Conservation (phyloP, 2,329 filamentous ascomycete genomes). For the Alternaria panax region DNA sequence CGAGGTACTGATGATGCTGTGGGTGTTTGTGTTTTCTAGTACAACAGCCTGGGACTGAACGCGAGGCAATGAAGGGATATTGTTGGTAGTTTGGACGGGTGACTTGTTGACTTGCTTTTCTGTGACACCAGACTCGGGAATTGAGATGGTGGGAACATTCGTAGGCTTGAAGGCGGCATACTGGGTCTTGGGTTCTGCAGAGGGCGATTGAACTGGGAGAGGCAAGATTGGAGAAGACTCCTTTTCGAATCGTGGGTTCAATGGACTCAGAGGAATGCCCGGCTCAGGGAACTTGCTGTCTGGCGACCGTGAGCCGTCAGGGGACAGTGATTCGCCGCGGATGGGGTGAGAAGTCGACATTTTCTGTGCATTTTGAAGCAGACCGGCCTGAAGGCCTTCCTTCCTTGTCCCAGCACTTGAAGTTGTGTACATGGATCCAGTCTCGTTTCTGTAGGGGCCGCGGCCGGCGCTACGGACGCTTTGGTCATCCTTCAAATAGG, state of each 20-base stretch:
- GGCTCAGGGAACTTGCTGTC: constrained; percentile 49
- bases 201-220: constrained; percentile 20
- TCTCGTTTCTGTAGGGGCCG: constrained; percentile 43
- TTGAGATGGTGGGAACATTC: constrained; percentile 33
- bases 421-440: constrained; percentile 60
- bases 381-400: constrained; percentile 57
- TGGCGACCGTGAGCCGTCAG: constrained; percentile 38
- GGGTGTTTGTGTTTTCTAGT: constrained; percentile 43
- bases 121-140: constrained; percentile 29
- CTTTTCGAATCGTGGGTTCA: constrained; percentile 37
- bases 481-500: constrained; percentile 60
- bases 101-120: constrained; percentile 35
- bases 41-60: constrained; percentile 49
- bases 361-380: constrained; percentile 64
- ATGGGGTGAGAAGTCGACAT: constrained; percentile 64
- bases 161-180: constrained; percentile 49
- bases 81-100: constrained; percentile 30
- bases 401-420: constrained; percentile 57
- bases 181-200: constrained; percentile 30
- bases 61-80: constrained; percentile 32
- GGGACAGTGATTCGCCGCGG: constrained; percentile 49
- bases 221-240: constrained; percentile 13
- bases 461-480: constrained; percentile 46
- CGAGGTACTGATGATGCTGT: constrained; percentile 57
- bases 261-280: constrained; percentile 35